Conservation (phyloP, 2,329 filamentous ascomycete genomes). For the Fusarium sterilihyphosum region DNA sequence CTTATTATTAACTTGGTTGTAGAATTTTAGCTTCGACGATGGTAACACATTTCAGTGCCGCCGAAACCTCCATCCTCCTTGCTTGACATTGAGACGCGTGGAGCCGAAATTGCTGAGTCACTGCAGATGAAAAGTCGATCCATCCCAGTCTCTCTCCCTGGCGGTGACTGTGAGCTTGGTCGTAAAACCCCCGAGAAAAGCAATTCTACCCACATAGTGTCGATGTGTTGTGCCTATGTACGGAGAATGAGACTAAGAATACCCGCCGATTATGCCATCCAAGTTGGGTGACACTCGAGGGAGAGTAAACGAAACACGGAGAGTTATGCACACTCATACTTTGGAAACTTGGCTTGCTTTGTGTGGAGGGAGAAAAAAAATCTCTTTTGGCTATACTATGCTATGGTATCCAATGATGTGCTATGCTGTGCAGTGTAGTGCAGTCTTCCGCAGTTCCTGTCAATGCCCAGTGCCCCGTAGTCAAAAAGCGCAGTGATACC, state of each 20-base stretch:
- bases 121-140: constrained; percentile 1
- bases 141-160: constrained; percentile 16
- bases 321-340: constrained; percentile 11
- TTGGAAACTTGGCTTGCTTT: constrained; percentile 29
- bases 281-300: constrained; percentile 2
- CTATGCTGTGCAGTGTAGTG: constrained; percentile 42
- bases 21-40: not conserved
- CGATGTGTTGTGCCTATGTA: not conserved
- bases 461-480: constrained; percentile 32
- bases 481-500: constrained; percentile 38
- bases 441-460: constrained; percentile 45
- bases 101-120: constrained; percentile 17
- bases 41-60: not conserved
- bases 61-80: not conserved
- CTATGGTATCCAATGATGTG: constrained; percentile 43
- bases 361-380: constrained; percentile 37
- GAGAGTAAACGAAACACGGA: constrained; percentile 2
- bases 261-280: constrained; percentile 1
- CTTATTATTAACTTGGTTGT: not conserved
- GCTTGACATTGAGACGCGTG: not conserved
- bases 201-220: constrained; percentile 22
- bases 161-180: constrained; percentile 21
- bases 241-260: not conserved
- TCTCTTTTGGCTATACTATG: constrained; percentile 44
- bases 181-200: constrained; percentile 35